A percentile compares a stretch with the other conserved stretches of the same genome.
phyloP scores from a whole-genome alignment of 345 rosid genomes.

The Salix purpurea region DNA sequence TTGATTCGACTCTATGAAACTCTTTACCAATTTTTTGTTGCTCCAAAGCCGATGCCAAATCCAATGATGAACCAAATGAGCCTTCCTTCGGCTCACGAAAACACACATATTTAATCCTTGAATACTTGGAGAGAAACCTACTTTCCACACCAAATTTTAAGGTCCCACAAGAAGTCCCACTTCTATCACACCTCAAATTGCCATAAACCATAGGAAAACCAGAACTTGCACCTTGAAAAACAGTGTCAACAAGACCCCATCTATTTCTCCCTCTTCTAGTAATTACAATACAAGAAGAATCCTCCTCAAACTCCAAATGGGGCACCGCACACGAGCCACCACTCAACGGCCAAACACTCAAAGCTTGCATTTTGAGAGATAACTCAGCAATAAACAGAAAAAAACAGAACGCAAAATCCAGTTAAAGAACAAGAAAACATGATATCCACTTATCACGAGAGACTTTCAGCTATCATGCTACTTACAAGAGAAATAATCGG shows the following conservation, averaged over 20 bases:
- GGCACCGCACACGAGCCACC: slow-evolving; percentile 45
- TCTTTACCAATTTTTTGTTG: slow-evolving; percentile 46
- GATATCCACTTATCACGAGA: slow-evolving; percentile 12
- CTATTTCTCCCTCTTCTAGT: slow-evolving; percentile 25
- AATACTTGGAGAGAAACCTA: slow-evolving; percentile 23
- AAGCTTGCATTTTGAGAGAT: slow-evolving; percentile 60
- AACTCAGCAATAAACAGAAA: slow-evolving; percentile 13
- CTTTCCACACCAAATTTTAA: slow-evolving; percentile 22
- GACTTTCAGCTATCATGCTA: neutral
- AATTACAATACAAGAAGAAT: slow-evolving; percentile 29
- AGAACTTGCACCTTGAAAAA: slow-evolving; percentile 27
- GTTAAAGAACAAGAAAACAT: slow-evolving; percentile 13
- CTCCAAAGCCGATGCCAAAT: slow-evolving; percentile 53
- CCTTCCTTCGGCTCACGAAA: slow-evolving; percentile 33
- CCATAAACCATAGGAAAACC: slow-evolving; percentile 33
- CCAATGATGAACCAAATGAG: slow-evolving; percentile 29
- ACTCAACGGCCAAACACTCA: slow-evolving; percentile 43
- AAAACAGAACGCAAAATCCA: slow-evolving; percentile 25
- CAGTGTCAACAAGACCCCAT: slow-evolving; percentile 19
- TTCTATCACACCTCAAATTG: slow-evolving; percentile 16
- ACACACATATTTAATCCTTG: slow-evolving; percentile 24
- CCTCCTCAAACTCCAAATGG: slow-evolving; percentile 44
- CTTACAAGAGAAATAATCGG: neutral
- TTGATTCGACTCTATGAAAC: slow-evolving; percentile 28
- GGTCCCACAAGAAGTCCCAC: slow-evolving; percentile 19